Conservation (phyloP, 805 yeast genomes). For the Nakazawaea holstii region DNA sequence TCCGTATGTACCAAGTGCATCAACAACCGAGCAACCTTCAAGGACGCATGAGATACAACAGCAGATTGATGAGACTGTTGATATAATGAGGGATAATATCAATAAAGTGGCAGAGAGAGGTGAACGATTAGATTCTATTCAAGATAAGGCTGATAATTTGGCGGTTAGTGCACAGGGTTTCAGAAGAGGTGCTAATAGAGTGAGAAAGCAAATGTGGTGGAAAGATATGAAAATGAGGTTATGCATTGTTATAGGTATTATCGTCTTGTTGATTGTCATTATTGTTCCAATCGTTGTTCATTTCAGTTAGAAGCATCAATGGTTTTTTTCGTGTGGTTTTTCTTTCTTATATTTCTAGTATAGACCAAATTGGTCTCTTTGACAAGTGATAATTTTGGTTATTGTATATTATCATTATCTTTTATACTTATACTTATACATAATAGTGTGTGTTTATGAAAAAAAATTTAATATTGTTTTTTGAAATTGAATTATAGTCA, state of each 20-base stretch:
- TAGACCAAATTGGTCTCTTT: too few species aligned
- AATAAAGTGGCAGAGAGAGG: constrained; percentile 95
- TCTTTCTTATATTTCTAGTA: neutral
- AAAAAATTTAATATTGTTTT: too few species aligned
- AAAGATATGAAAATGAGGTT: constrained; percentile 95
- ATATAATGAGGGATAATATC: constrained; percentile 95
- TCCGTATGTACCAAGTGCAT: constrained; percentile 61
- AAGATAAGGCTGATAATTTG: constrained; percentile 87
- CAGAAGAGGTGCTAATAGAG: constrained; percentile 94
- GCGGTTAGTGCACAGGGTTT: constrained; percentile 92
- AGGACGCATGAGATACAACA: constrained; percentile 27
- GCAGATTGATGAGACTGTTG: constrained; percentile 94
- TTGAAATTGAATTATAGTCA: too few species aligned
- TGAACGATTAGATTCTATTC: constrained; percentile 86
- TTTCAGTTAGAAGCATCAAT: constrained; percentile 34
- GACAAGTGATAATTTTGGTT: too few species aligned
- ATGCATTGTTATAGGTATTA: constrained; percentile 76
- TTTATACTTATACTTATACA: too few species aligned
- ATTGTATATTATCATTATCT: too few species aligned
- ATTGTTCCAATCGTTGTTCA: constrained; percentile 94
- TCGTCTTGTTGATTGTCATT: constrained; percentile 76
- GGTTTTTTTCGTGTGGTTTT: neutral
- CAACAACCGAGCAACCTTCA: constrained; percentile 29
- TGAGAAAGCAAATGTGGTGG: constrained; percentile 99
- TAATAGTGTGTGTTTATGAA: too few species aligned